phyloP scores from a whole-genome alignment of 768 basidiomycete species.

The Daedaleopsis sinensis region DNA sequence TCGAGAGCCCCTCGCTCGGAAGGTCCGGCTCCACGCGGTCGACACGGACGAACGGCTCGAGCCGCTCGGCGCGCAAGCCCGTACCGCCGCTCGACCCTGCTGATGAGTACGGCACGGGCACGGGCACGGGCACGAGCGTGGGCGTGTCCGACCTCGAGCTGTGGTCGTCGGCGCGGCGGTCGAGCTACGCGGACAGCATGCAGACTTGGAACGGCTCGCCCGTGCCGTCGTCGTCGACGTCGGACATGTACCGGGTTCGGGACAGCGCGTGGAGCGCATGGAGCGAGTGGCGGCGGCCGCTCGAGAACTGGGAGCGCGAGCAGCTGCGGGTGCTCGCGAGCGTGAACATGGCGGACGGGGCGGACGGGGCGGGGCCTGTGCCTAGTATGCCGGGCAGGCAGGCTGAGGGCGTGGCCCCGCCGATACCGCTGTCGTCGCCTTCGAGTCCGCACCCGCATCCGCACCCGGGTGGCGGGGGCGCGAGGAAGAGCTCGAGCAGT shows the following conservation, averaged over 20 bases:
- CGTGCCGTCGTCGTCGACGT: slow-evolving; percentile 10
- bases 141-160: not conserved
- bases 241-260: slow-evolving; percentile 16
- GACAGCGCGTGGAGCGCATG: slow-evolving; percentile 10
- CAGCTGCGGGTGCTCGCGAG: not conserved
- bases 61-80: not conserved
- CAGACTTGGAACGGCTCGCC: not conserved
- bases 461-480: too few relatives aligned
- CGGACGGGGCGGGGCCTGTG: too few relatives aligned
- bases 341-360: not conserved
- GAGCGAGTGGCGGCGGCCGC: slow-evolving; percentile 1
- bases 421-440: too few relatives aligned
- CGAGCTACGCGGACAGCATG: not conserved
- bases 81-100: not conserved
- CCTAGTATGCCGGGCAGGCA: too few relatives aligned
- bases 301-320: not conserved
- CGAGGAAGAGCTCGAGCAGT: not conserved
- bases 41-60: not conserved
- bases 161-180: not conserved
- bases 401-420: too few relatives aligned
- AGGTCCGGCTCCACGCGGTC: not conserved
- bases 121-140: not conserved
- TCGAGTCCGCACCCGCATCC: not conserved
- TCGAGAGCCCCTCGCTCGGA: not conserved
- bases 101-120: not conserved